Percentiles rank a stretch among this genome's conserved stretches.
phyloP scores from a whole-genome alignment of 1,139 yeast species.

The Kodamaea arcana region DNA sequence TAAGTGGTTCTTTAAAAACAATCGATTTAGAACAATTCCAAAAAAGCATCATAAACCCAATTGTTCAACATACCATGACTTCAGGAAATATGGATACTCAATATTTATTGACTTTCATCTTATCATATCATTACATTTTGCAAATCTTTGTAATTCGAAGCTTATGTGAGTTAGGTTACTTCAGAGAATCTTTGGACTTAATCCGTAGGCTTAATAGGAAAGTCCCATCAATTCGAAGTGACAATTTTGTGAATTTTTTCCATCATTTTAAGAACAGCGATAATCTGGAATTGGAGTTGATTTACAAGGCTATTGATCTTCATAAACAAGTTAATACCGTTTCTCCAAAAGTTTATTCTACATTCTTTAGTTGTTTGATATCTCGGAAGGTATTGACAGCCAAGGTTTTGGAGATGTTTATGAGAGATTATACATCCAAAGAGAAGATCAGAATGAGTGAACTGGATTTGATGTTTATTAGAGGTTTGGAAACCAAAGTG shows the following conservation, averaged over 20 bases:
- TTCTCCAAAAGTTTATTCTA: constrained; percentile 1
- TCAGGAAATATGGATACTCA: constrained; percentile 9
- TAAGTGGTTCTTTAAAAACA: constrained; percentile 24
- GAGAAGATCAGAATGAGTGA: constrained; percentile 1
- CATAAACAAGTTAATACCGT: neutral
- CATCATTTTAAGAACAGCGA: constrained; percentile 4
- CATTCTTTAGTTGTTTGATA: constrained; percentile 2
- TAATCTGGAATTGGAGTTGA: neutral
- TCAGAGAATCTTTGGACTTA: constrained; percentile 25
- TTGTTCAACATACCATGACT: constrained; percentile 14
- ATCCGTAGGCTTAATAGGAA: constrained; percentile 15
- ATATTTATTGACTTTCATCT: constrained; percentile 16
- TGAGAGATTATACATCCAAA: neutral
- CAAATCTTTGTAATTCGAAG: constrained; percentile 24
- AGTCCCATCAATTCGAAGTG: constrained; percentile 15
- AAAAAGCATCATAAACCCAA: constrained; percentile 15
- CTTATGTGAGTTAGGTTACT: constrained; percentile 24
- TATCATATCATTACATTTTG: constrained; percentile 24
- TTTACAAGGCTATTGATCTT: neutral
- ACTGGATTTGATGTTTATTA: neutral
- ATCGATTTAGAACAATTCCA: constrained; percentile 32
- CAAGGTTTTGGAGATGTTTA: neutral
- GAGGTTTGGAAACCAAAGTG: neutral
- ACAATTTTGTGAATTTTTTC: constrained; percentile 16
- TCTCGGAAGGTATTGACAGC: neutral